A percentile compares a stretch with the other conserved stretches of the same genome.
These are phyloP conservation scores for Exophiala sp. DNA, from an alignment of 2,329 filamentous ascomycete genomes.

Conservation along the genomic window DNA sequence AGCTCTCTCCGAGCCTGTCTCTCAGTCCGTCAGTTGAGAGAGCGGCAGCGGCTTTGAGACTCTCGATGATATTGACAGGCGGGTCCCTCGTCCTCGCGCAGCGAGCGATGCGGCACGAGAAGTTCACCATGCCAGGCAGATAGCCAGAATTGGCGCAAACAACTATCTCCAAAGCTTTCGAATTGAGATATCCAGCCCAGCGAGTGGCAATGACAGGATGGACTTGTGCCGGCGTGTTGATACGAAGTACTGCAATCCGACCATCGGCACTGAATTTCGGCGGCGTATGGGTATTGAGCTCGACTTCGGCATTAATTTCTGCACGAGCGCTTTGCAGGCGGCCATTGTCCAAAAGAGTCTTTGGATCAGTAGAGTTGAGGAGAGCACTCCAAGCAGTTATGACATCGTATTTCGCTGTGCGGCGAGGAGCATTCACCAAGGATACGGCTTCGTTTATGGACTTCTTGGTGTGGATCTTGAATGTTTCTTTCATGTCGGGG, in stretches of 20 bases:
- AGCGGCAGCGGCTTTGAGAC: constrained; percentile 52
- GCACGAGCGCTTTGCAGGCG: constrained; percentile 53
- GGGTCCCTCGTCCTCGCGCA: constrained; percentile 51
- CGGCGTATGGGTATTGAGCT: constrained; percentile 58
- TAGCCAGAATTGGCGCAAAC: constrained; percentile 67
- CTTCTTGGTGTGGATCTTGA: constrained; percentile 62
- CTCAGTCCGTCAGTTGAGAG: constrained; percentile 39
- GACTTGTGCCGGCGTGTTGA: constrained; percentile 58
- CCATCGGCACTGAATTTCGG: constrained; percentile 63
- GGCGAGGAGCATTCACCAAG: constrained; percentile 62
- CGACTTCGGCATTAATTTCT: constrained; percentile 61
- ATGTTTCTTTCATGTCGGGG: constrained; percentile 59
- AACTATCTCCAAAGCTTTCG: constrained; percentile 59
- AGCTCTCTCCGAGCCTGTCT: constrained; percentile 58
- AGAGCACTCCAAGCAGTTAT: constrained; percentile 60
- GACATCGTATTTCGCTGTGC: constrained; percentile 61
- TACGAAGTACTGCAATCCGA: constrained; percentile 61
- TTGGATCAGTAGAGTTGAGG: constrained; percentile 48
- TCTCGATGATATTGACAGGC: constrained; percentile 62
- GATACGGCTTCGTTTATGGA: constrained; percentile 61
- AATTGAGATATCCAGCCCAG: constrained; percentile 61
- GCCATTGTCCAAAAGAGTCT: constrained; percentile 49
- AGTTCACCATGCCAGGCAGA: constrained; percentile 60
- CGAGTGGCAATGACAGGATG: constrained; percentile 66
- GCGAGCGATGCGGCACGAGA: constrained; percentile 61